Evolutionary conservation across 2,329 filamentous ascomycete species (phyloP).

Genomic region (Sporothrix dimorphospora): DNA sequence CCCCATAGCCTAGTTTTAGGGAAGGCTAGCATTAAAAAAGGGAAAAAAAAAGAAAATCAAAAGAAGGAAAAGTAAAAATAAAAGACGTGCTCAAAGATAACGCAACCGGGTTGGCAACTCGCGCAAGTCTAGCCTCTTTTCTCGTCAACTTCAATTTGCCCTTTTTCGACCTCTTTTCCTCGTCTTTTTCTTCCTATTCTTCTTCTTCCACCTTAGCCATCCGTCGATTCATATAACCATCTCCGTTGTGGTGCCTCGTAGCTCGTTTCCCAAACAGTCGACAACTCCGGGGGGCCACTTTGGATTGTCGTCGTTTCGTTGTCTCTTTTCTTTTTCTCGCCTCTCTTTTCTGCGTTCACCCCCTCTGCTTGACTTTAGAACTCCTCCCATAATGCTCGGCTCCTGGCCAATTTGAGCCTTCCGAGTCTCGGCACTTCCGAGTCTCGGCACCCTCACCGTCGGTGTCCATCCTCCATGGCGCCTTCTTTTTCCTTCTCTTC

Average conservation of each 20-base stretch:
- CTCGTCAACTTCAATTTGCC: not conserved
- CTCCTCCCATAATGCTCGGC: constrained; percentile 6
- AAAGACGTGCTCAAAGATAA: not conserved
- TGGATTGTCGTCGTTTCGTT: too few species aligned
- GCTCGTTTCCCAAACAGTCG: not conserved
- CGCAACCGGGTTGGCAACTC: not conserved
- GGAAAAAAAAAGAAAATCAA: too few species aligned
- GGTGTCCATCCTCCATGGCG: not conserved
- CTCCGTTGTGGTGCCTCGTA: not conserved
- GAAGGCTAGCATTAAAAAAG: too few species aligned
- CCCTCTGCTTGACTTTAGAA: not conserved
- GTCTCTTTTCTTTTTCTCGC: too few species aligned
- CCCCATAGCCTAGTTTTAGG: too few species aligned
- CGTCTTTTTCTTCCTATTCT: not conserved
- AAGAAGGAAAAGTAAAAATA: too few species aligned
- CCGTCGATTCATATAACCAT: not conserved
- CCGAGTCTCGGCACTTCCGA: not conserved
- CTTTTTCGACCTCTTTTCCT: not conserved
- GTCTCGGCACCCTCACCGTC: not conserved
- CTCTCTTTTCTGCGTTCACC: too few species aligned
- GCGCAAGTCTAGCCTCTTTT: not conserved
- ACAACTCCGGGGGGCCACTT: too few species aligned
- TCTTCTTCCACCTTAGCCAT: not conserved
- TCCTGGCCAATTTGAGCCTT: not conserved
- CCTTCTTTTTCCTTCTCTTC: not conserved